Conservation (phyloP, 129 eudicot genomes). For the Calendula officinalis region DNA sequence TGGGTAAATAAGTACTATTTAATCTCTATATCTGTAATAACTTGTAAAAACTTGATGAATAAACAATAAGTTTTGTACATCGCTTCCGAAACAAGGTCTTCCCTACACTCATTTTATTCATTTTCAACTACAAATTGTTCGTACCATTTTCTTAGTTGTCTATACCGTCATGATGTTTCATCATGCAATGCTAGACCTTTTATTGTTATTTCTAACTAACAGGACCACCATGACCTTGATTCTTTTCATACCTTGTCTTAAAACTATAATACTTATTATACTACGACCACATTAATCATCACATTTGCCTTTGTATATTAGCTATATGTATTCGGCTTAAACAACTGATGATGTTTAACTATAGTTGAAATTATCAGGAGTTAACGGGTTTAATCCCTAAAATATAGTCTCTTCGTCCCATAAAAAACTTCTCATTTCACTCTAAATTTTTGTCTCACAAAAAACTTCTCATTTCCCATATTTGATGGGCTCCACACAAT, state of each 20-base stretch:
- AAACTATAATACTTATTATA: not conserved
- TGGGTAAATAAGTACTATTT: too few species aligned
- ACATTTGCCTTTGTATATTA: not conserved
- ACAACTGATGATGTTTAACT: too few species aligned
- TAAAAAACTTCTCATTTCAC: too few species aligned
- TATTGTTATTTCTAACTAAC: not conserved
- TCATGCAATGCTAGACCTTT: not conserved
- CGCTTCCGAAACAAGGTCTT: not conserved
- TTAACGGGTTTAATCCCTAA: too few species aligned
- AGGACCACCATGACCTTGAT: not conserved
- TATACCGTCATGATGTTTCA: not conserved
- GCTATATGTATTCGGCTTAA: not conserved
- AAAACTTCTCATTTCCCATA: too few species aligned
- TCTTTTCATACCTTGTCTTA: not conserved
- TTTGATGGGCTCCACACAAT: too few species aligned
- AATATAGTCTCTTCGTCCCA: too few species aligned
- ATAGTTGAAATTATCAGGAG: too few species aligned
- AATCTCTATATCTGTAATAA: too few species aligned
- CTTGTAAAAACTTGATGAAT: too few species aligned
- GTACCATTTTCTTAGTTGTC: not conserved
- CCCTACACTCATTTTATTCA: too few species aligned
- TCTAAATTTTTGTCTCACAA: too few species aligned
- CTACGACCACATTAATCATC: not conserved
- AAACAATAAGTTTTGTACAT: not conserved
- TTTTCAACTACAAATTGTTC: not conserved